A percentile compares a stretch with the other conserved stretches of the same genome.
These are phyloP conservation scores for Akanthomyces muscarius DNA, from an alignment of 2,329 filamentous ascomycete genomes.

Conservation along the genomic window DNA sequence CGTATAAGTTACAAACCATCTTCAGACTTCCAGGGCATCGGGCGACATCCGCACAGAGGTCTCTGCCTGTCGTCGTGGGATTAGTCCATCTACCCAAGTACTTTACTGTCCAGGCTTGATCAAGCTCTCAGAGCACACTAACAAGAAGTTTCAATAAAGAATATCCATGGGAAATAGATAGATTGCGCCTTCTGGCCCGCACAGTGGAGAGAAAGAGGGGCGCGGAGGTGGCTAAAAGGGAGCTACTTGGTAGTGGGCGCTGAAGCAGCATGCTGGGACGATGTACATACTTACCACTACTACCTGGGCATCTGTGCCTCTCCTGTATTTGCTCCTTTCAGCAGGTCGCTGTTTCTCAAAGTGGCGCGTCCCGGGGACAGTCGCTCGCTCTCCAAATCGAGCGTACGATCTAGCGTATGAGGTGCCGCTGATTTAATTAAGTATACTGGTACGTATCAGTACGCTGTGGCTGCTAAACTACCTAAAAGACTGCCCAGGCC, in stretches of 20 bases:
- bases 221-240: conserved; percentile 10
- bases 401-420: not conserved
- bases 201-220: not conserved
- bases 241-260: not conserved
- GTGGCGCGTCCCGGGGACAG: not conserved
- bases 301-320: not conserved
- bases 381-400: not conserved
- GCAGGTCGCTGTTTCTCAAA: not conserved
- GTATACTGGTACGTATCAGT: too few species aligned
- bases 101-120: too few species aligned
- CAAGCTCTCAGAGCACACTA: not conserved
- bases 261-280: not conserved
- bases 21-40: too few species aligned
- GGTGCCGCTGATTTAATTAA: too few species aligned
- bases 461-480: not conserved
- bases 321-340: not conserved
- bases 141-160: not conserved
- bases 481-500: not conserved
- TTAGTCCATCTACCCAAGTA: too few species aligned
- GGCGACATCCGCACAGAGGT: too few species aligned
- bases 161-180: not conserved
- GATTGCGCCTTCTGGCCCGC: not conserved
- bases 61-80: too few species aligned
- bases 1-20: too few species aligned
- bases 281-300: not conserved